Evolutionary conservation across 768 basidiomycete genomes (phyloP).

Genomic region (Xanthoconium stramineum): DNA sequence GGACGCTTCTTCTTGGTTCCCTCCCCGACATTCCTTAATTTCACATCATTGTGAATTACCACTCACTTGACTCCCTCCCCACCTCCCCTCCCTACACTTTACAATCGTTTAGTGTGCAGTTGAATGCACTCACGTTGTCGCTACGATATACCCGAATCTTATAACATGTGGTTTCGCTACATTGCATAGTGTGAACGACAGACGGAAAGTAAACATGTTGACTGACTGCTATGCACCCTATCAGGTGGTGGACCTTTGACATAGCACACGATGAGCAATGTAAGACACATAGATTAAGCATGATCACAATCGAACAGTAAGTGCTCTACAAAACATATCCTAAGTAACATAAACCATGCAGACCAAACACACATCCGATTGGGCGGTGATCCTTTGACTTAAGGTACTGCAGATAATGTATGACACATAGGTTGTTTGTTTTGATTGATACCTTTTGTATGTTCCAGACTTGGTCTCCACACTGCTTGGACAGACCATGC

Average conservation of each 20-base stretch:
- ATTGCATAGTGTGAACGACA: no score
- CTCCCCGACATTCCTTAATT: not conserved
- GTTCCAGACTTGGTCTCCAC: not conserved
- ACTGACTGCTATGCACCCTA: no score
- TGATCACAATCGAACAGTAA: no score
- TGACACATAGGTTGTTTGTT: not conserved
- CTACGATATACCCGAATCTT: no score
- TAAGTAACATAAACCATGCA: not conserved
- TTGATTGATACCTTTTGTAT: not conserved
- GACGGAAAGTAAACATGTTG: no score
- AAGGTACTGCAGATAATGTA: not conserved
- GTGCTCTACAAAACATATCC: no score
- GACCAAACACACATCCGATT: not conserved
- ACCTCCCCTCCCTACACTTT: not conserved
- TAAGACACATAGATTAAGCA: no score
- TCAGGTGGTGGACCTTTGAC: no score
- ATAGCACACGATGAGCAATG: no score
- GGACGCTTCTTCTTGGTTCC: not conserved
- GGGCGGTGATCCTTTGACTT: not conserved
- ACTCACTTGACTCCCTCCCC: not conserved
- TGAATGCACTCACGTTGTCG: no score
- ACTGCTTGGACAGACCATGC: not conserved
- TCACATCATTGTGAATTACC: not conserved
- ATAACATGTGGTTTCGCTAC: no score
- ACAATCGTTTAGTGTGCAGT: not conserved